These are phyloP conservation scores for Decorospora gaudefroyi DNA, from an alignment of 2,329 filamentous ascomycete genomes.

Conservation along the genomic window DNA sequence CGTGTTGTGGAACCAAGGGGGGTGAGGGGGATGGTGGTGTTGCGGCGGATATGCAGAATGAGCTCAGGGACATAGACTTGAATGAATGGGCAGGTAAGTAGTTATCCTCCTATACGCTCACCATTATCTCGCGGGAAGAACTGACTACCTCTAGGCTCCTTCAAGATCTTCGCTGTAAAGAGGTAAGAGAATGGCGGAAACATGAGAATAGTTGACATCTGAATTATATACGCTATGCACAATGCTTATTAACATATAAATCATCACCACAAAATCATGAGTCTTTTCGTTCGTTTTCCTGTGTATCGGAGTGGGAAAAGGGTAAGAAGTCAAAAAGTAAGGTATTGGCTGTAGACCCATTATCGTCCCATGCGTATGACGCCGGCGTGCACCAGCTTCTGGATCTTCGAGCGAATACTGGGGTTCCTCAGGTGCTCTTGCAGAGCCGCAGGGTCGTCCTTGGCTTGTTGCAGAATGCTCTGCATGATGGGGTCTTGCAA, in stretches of 20 bases:
- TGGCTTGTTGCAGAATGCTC: constrained; percentile 93
- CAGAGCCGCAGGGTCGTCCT: constrained; percentile 86
- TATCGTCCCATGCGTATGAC: constrained; percentile 77
- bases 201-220: constrained; percentile 3
- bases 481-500: constrained; percentile 98
- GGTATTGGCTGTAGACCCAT: neutral
- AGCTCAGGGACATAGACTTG: constrained; percentile 42
- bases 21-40: constrained; percentile 11
- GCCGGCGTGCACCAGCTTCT: constrained; percentile 91
- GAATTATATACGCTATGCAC: constrained; percentile 30
- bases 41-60: constrained; percentile 14
- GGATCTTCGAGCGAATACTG: constrained; percentile 80
- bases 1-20: constrained; percentile 12
- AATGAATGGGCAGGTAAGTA: constrained; percentile 25
- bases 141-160: constrained; percentile 44
- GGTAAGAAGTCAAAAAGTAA: neutral
- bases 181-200: neutral
- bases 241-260: constrained; percentile 5
- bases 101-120: too few species aligned
- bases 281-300: neutral
- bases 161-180: constrained; percentile 59
- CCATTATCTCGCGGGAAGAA: neutral
- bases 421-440: constrained; percentile 98
- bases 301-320: neutral
- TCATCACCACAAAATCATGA: neutral